Evolutionary conservation across 768 basidiomycete species (phyloP), one percentile per base, ranked within the genome.

Genomic region (Polyporus arcularius): DNA sequence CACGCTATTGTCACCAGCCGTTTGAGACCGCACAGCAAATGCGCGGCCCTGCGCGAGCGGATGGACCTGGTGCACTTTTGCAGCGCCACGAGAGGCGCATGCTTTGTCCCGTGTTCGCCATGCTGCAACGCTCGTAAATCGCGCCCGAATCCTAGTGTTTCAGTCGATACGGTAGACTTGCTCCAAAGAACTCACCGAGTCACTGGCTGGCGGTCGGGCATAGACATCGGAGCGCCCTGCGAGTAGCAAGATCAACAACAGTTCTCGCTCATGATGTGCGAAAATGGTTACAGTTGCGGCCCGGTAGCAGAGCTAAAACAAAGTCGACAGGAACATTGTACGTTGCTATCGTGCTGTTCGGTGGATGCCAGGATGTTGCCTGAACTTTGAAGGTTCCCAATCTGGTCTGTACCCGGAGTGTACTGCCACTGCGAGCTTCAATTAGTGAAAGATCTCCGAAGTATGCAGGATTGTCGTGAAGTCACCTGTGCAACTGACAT

Each of bases 381-480:
- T 35, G 35, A 16, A 45, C 15, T 3, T 8, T 15, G 43, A 21
- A 18, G 14, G 11, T 42, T 42, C 14, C 41, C 41, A 42, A 42
- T 42, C 4, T 42, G 14, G 14, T 12, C 11, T 42, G n/a, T 42
- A 42, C 6, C 21, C 21, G 15, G n/a, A 16, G 16, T 21, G 43
- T 45, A 45, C 43, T 45, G 43, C 43, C 43, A 45, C 43, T 45
- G 16, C 43, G 9, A 21, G 43, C 43, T 45, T 16, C 21, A 21
- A 45, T 9, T 35, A 35, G 35, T 35, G 15, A 45, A 16, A 45
- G 12, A 38, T 55, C 53, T 31, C 43, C 30, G 50, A 3, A 32
- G 41, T 39, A 55, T 43, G 53, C 4, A 51, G 49, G 60, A 61
- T 55, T 49, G 48, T 50, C 48, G 46, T 38, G 54, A 61, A 51